Conservation (phyloP, 495 filamentous ascomycete genomes). For the Trichoderma virens region DNA sequence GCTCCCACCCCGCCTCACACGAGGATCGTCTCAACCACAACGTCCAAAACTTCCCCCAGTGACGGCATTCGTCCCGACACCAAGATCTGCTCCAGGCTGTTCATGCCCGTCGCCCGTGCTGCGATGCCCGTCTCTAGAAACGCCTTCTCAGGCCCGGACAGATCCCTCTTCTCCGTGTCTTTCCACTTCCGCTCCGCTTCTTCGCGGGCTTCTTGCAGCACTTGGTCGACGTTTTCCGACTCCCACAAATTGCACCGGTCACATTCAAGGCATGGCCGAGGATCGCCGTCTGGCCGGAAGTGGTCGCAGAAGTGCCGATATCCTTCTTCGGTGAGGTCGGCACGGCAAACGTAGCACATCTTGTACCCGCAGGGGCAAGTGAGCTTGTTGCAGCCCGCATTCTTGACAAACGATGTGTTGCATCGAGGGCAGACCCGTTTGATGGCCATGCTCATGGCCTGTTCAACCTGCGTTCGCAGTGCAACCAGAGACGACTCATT, state of each 20-base stretch:
- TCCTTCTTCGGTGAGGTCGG: constrained; percentile 54
- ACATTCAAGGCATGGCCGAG: constrained; percentile 66
- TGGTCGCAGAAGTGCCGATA: constrained; percentile 95
- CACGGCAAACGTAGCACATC: constrained; percentile 91
- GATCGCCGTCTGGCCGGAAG: constrained; percentile 67
- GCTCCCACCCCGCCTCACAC: not conserved
- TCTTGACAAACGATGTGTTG: constrained; percentile 84
- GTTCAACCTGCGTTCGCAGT: constrained; percentile 79
- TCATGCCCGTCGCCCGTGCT: constrained; percentile 16
- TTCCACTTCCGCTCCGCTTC: constrained; percentile 79
- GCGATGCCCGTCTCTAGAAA: constrained; percentile 37
- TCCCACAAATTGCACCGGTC: constrained; percentile 86
- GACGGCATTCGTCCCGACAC: constrained; percentile 28
- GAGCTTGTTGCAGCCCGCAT: constrained; percentile 89
- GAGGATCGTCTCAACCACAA: constrained; percentile 34
- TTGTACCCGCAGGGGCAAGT: constrained; percentile 96
- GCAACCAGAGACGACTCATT: constrained; percentile 76
- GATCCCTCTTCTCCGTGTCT: constrained; percentile 51
- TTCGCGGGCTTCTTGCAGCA: constrained; percentile 65
- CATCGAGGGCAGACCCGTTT: constrained; percentile 94
- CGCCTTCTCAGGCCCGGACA: constrained; percentile 38
- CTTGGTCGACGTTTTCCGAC: constrained; percentile 73
- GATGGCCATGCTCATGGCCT: constrained; percentile 83
- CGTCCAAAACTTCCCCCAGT: constrained; percentile 37
- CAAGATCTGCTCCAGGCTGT: constrained; percentile 21